Evolutionary conservation across 2,329 filamentous ascomycete species (phyloP), one percentile per base, ranked within the genome.

Genomic region (Beauveria pseudobassiana): DNA sequence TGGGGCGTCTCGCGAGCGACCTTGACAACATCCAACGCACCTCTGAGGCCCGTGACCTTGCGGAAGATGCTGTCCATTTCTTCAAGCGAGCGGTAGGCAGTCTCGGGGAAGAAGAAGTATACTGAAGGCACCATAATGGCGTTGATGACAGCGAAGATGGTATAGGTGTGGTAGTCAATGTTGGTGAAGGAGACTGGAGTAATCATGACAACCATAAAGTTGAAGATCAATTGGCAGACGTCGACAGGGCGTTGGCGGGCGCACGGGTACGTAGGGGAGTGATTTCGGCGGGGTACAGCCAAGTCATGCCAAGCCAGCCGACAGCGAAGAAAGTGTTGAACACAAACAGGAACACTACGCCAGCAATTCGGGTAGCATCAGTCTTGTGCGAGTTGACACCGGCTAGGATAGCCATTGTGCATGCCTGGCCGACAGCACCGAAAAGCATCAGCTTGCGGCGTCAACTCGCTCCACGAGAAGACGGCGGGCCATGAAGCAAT

Each of bases 361-460:
- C 85, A 0, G 78, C 82, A 45, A 86, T 82, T 50, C 84, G 85
- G 46, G 73, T 85, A 71, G 56, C 76, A 73, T 65, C 78, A 66
- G 77, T 73, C 54, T 81, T 78, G 62, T 79, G 76, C 0, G 79
- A 80, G 64, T 84, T 85, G 62, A 88, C 76, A 40, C 79, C 77
- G 0, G 80, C 77, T 43, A 85, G 76, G 43, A 90, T 79, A 2
- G 85, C 81, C 88, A 91, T 90, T 57, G 83, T 78, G 1, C 74
- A 76, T 1, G 82, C 84, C 70, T 88, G 85, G 63, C 85, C 85
- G 1, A 80, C 69, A 43, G 84, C 84, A 59, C 88, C 88, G 64
- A 90, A 83, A 20, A 91, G 74, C 87, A 92, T 91, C 63, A 91
- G 80, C 68, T 83, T 82, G 20, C 88, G 81, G 30, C 89, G 85